These are phyloP conservation scores for Echites panduratus DNA, from an alignment of 257 asterid species.

Conservation along the genomic window DNA sequence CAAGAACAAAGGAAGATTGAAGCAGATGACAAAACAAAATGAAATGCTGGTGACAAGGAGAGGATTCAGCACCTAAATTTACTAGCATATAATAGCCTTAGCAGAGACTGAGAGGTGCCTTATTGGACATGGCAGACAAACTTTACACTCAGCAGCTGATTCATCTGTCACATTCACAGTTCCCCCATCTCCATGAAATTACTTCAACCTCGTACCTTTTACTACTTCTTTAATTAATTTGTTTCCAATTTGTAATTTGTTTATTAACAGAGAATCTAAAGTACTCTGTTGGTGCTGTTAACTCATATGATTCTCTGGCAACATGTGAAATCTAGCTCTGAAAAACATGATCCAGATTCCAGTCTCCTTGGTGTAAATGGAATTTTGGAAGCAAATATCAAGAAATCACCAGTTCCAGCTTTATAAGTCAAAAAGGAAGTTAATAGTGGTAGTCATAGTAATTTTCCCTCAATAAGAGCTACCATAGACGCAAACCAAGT, in stretches of 20 bases:
- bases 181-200: constrained; percentile 5
- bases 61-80: constrained; percentile 7
- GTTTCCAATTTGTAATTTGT: neutral
- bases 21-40: constrained; percentile 5
- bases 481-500: neutral
- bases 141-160: neutral
- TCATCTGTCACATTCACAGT: constrained; percentile 1
- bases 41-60: constrained; percentile 2
- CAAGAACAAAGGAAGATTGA: neutral
- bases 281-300: neutral
- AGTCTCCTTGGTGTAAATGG: neutral
- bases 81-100: neutral
- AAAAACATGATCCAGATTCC: neutral
- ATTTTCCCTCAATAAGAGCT: neutral
- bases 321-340: constrained; percentile 8
- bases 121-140: constrained; percentile 2
- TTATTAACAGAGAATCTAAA: neutral
- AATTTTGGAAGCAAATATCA: neutral
- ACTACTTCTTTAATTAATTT: neutral
- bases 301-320: constrained; percentile 10
- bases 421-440: too few relatives aligned
- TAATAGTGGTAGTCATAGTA: neutral
- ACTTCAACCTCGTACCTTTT: constrained; percentile 13
- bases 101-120: neutral
- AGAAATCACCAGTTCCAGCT: neutral